Evolutionary conservation across 768 basidiomycete genomes (phyloP).

Genomic region (Tubosaeta brunneosetosa): DNA sequence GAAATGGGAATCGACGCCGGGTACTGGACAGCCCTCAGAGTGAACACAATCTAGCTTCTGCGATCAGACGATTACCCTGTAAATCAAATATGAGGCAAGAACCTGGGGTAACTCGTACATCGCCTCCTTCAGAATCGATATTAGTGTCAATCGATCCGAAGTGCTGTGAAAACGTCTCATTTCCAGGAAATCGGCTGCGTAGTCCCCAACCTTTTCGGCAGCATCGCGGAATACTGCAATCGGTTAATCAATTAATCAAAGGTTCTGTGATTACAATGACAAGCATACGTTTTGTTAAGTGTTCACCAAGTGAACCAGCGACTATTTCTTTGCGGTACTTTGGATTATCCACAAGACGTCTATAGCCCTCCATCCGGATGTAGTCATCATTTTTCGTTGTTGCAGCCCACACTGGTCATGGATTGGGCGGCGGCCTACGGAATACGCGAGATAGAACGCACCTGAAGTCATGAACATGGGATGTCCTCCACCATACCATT

Average conservation of each 20-base stretch:
- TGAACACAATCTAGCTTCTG: not conserved
- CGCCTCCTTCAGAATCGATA: constrained; percentile 48
- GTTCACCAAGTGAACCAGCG: constrained; percentile 55
- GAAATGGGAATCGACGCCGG: too few species aligned
- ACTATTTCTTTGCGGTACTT: constrained; percentile 70
- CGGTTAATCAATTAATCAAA: not conserved
- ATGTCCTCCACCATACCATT: constrained; percentile 31
- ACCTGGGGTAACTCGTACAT: constrained; percentile 61
- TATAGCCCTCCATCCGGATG: constrained; percentile 60
- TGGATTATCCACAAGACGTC: constrained; percentile 47
- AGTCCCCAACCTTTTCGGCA: constrained; percentile 32
- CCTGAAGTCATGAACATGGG: constrained; percentile 27
- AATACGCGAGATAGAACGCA: constrained; percentile 9
- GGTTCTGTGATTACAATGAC: not conserved
- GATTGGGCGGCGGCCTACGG: not conserved
- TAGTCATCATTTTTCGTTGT: constrained; percentile 62
- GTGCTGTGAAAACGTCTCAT: constrained; percentile 30
- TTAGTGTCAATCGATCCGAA: constrained; percentile 26
- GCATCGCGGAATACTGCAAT: constrained; percentile 30
- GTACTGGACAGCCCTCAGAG: too few species aligned
- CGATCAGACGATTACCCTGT: constrained; percentile 4
- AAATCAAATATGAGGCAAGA: constrained; percentile 1
- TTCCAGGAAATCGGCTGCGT: constrained; percentile 36
- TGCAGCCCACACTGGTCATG: constrained; percentile 58
- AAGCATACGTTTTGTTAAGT: constrained; percentile 48